These are phyloP conservation scores for Clonostachys chloroleuca DNA, from an alignment of 2,329 filamentous ascomycete species.

Conservation along the genomic window DNA sequence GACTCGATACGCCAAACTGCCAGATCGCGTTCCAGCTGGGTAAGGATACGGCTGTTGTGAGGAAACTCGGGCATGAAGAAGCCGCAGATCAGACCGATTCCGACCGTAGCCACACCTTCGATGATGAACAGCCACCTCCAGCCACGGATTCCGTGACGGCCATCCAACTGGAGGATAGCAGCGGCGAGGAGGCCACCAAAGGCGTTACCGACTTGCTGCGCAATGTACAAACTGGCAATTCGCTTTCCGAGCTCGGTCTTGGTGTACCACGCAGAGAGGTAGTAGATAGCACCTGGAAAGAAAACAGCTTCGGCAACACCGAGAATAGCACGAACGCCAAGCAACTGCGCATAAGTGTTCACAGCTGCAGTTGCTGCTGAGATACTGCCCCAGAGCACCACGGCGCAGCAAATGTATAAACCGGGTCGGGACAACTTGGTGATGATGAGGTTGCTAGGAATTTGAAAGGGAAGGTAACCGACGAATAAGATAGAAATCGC, in stretches of 20 bases:
- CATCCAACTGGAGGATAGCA: slow-evolving; percentile 39
- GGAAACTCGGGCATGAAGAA: slow-evolving; percentile 59
- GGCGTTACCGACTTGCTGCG: slow-evolving; percentile 27
- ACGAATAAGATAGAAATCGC: slow-evolving; percentile 38
- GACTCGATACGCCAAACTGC: slow-evolving; percentile 57
- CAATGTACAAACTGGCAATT: slow-evolving; percentile 25
- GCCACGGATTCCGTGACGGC: slow-evolving; percentile 36
- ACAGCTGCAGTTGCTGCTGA: slow-evolving; percentile 29
- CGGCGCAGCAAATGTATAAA: slow-evolving; percentile 22
- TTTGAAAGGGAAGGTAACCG: slow-evolving; percentile 40
- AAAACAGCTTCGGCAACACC: slow-evolving; percentile 29
- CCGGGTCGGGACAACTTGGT: slow-evolving; percentile 39
- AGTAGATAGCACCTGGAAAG: slow-evolving; percentile 31
- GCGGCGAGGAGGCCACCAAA: slow-evolving; percentile 46
- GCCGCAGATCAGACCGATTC: slow-evolving; percentile 49
- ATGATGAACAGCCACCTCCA: slow-evolving; percentile 49
- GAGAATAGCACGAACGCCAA: slow-evolving; percentile 26
- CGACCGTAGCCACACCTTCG: slow-evolving; percentile 61
- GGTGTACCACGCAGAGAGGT: slow-evolving; percentile 33
- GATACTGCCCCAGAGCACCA: slow-evolving; percentile 38
- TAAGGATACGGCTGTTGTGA: slow-evolving; percentile 9
- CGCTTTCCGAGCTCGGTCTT: slow-evolving; percentile 28
- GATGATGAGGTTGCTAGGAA: slow-evolving; percentile 40
- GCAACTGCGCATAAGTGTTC: slow-evolving; percentile 20
- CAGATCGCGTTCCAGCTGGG: slow-evolving; percentile 39